Percentiles rank a stretch among this genome's conserved stretches.
These are phyloP conservation scores for Citrus inodora DNA, from an alignment of 345 rosid species.

Conservation along the genomic window DNA sequence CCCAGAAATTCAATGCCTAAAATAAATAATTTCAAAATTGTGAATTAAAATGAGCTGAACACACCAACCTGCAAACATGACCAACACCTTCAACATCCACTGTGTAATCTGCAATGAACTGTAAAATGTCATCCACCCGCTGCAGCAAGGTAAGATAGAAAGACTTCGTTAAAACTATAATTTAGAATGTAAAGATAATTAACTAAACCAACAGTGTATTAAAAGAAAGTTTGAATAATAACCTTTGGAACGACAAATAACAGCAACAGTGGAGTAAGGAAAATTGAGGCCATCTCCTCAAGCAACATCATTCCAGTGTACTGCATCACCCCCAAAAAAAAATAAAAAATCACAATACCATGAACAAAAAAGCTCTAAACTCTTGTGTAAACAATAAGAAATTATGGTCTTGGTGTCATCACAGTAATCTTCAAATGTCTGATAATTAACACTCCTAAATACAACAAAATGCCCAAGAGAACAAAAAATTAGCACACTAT, in stretches of 20 bases:
- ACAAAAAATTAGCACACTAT: background rate
- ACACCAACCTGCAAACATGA: constrained; percentile 80
- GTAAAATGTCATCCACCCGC: constrained; percentile 93
- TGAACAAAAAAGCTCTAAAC: constrained; percentile 9
- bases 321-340: constrained; percentile 41
- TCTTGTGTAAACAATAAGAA: background rate
- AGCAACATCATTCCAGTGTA: constrained; percentile 95
- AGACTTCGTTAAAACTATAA: constrained; percentile 13
- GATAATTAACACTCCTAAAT: background rate
- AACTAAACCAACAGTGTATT: background rate
- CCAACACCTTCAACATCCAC: constrained; percentile 95
- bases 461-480: constrained; percentile 1
- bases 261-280: constrained; percentile 90
- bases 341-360: background rate
- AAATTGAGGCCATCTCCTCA: constrained; percentile 97
- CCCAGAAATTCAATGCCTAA: background rate
- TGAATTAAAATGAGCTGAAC: background rate
- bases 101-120: constrained; percentile 80
- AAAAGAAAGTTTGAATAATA: background rate
- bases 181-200: background rate
- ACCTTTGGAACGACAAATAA: constrained; percentile 91
- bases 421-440: background rate
- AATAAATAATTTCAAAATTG: background rate
- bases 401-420: background rate
- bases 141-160: constrained; percentile 46